phyloP scores from a whole-genome alignment of 352 stramenopile genomes.

The Globisporangium barbulae region DNA sequence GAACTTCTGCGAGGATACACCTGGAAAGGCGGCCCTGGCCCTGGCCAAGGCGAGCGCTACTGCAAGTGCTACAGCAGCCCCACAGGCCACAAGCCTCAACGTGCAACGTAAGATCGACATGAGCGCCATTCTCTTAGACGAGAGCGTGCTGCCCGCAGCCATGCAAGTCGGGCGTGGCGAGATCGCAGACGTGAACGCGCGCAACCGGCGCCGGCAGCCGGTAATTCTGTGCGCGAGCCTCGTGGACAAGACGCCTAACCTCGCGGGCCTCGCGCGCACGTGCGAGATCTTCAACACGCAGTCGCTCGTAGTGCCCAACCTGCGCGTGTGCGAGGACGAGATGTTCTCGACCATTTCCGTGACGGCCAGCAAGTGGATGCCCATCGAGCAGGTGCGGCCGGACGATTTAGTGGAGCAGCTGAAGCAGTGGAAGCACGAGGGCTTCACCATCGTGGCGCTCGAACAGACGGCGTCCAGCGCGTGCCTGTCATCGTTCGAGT shows the following conservation, averaged over 20 bases:
- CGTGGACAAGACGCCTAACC: conserved; percentile 95
- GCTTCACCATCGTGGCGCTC: conserved; percentile 92
- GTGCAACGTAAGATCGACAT: conserved; percentile 84
- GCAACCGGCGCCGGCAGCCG: conserved; percentile 46
- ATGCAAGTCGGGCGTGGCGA: conserved; percentile 32
- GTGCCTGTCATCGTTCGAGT: conserved; percentile 76
- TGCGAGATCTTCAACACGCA: conserved; percentile 95
- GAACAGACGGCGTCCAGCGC: conserved; percentile 94
- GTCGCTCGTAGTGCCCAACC: conserved; percentile 87
- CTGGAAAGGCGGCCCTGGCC: not conserved
- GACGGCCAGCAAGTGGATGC: conserved; percentile 94
- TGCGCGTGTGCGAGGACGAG: conserved; percentile 81
- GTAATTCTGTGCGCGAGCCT: conserved; percentile 85
- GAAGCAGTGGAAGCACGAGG: conserved; percentile 73
- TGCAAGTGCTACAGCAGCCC: not conserved
- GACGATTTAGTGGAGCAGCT: conserved; percentile 35
- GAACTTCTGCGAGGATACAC: conserved; percentile 34
- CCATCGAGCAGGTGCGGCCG: conserved; percentile 87
- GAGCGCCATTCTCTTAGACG: conserved; percentile 53
- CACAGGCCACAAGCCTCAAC: conserved; percentile 12
- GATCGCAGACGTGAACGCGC: conserved; percentile 37
- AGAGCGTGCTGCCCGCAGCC: conserved; percentile 48
- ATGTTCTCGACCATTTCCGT: conserved; percentile 91
- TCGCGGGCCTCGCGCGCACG: conserved; percentile 91
- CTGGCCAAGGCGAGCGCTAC: not conserved